These are phyloP conservation scores for Helicocarpus griseus DNA, from an alignment of 2,329 filamentous ascomycete species.

Conservation along the genomic window DNA sequence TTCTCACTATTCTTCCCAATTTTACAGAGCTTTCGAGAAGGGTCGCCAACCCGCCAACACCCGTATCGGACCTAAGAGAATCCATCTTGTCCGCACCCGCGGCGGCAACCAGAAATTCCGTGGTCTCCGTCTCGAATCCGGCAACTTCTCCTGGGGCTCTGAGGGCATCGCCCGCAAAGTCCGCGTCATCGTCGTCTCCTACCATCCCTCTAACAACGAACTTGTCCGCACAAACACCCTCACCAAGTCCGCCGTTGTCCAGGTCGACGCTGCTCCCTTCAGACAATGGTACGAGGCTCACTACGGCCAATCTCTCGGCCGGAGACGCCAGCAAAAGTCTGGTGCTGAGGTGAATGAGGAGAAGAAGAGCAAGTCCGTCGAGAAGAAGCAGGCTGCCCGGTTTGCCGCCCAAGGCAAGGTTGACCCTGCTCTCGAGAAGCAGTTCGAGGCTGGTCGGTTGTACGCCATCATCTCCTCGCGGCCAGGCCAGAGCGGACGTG, in stretches of 20 bases:
- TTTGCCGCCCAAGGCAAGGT: slow-evolving; percentile 82
- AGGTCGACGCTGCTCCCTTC: slow-evolving; percentile 98
- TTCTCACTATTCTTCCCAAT: slow-evolving; percentile 58
- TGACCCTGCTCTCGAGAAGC: slow-evolving; percentile 83
- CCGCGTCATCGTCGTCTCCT: slow-evolving; percentile 95
- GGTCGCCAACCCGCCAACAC: slow-evolving; percentile 99
- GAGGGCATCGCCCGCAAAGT: slow-evolving; percentile 98
- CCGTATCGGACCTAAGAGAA: slow-evolving; percentile 93
- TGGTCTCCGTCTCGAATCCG: slow-evolving; percentile 93
- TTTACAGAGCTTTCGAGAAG: slow-evolving; percentile 98
- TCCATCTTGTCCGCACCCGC: slow-evolving; percentile 93
- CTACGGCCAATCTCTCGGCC: slow-evolving; percentile 86
- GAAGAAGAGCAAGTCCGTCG: slow-evolving; percentile 93
- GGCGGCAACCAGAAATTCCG: slow-evolving; percentile 99
- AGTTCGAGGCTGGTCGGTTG: slow-evolving; percentile 98
- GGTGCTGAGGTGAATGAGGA: slow-evolving; percentile 41
- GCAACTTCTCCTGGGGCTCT: slow-evolving; percentile 99
- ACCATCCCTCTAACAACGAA: slow-evolving; percentile 99
- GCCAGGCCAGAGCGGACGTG: slow-evolving; percentile 93
- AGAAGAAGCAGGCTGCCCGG: slow-evolving; percentile 93
- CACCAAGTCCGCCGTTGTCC: slow-evolving; percentile 96
- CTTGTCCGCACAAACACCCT: slow-evolving; percentile 99
- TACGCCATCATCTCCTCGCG: slow-evolving; percentile 87
- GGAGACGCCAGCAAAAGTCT: slow-evolving; percentile 76
- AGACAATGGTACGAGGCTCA: slow-evolving; percentile 99